A percentile compares a stretch with the other conserved stretches of the same genome.
These are phyloP conservation scores for Conticribra weissflogii DNA, from an alignment of 108 stramenopile genomes.

Conservation along the genomic window DNA sequence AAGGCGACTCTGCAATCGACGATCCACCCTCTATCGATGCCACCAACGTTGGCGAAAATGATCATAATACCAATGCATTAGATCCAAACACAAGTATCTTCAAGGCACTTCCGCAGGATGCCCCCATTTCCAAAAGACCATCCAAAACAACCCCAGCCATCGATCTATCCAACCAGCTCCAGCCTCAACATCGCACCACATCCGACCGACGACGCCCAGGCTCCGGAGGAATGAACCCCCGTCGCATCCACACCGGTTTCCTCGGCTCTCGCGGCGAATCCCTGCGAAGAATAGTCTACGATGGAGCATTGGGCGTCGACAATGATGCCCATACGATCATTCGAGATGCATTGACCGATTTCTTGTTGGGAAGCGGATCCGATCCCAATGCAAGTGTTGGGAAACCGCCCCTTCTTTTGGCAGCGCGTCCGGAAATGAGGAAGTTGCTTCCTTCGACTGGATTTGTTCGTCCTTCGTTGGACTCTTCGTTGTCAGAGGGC, in stretches of 20 bases:
- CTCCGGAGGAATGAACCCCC: conserved; percentile 59
- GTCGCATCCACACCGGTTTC: conserved; percentile 66
- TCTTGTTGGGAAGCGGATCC: conserved; percentile 16
- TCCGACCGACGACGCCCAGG: conserved; percentile 32
- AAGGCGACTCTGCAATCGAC: background rate
- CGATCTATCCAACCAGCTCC: conserved; percentile 3
- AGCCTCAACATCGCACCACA: conserved; percentile 7
- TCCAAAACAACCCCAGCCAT: too few relatives aligned
- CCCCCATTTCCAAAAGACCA: too few relatives aligned
- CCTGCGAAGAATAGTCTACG: conserved; percentile 67
- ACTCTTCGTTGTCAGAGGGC: background rate
- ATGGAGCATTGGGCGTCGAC: conserved; percentile 74
- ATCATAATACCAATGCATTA: too few relatives aligned
- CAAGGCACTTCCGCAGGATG: too few relatives aligned
- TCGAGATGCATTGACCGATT: conserved; percentile 45
- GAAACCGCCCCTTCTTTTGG: background rate
- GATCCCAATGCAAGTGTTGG: background rate
- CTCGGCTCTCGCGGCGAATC: conserved; percentile 62
- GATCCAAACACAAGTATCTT: too few relatives aligned
- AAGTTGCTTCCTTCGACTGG: conserved; percentile 14
- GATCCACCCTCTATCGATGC: background rate
- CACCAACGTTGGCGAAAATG: background rate
- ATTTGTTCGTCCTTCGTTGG: conserved; percentile 20
- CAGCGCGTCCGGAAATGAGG: conserved; percentile 23
- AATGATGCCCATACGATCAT: conserved; percentile 53